Percentiles rank a stretch among this genome's conserved stretches.
These are phyloP conservation scores for Lactarius evosmus DNA, from an alignment of 768 basidiomycete species.

Conservation along the genomic window DNA sequence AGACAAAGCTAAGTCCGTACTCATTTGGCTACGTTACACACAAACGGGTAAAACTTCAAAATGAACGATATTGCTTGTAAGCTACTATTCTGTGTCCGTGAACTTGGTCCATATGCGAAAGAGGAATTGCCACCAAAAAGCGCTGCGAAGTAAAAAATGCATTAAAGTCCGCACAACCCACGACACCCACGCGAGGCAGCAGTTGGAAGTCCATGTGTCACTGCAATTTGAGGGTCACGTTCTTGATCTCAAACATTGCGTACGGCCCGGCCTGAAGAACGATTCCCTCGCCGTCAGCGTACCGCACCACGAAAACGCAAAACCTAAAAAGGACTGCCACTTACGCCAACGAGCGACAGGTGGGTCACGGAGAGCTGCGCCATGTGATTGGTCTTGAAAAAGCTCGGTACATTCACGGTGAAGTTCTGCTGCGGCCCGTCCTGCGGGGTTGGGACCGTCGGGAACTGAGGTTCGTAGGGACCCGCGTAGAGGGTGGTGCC, in stretches of 20 bases:
- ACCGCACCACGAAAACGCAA: neutral
- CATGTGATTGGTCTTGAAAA: neutral
- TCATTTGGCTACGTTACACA: neutral
- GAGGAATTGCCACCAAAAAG: neutral
- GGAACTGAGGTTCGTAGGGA: conserved; percentile 32
- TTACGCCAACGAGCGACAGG: conserved; percentile 21
- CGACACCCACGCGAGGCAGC: neutral
- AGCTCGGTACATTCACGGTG: conserved; percentile 29
- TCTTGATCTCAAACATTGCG: conserved; percentile 10
- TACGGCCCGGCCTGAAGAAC: conserved; percentile 14
- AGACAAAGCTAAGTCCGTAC: neutral
- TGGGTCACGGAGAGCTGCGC: conserved; percentile 17
- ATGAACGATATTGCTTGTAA: neutral
- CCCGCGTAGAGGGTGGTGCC: conserved; percentile 36
- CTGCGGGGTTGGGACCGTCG: conserved; percentile 5
- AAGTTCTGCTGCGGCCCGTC: conserved; percentile 34
- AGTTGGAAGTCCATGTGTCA: neutral
- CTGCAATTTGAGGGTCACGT: conserved; percentile 14
- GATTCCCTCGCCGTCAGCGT: neutral
- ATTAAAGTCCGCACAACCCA: neutral
- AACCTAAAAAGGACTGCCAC: neutral
- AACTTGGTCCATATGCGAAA: neutral
- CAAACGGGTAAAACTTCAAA: neutral
- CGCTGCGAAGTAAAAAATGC: neutral
- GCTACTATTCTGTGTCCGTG: neutral